A percentile compares a stretch with the other conserved stretches of the same genome.
These are phyloP conservation scores for Trichocladium uniseriatum DNA, from an alignment of 495 filamentous ascomycete genomes.

Conservation along the genomic window DNA sequence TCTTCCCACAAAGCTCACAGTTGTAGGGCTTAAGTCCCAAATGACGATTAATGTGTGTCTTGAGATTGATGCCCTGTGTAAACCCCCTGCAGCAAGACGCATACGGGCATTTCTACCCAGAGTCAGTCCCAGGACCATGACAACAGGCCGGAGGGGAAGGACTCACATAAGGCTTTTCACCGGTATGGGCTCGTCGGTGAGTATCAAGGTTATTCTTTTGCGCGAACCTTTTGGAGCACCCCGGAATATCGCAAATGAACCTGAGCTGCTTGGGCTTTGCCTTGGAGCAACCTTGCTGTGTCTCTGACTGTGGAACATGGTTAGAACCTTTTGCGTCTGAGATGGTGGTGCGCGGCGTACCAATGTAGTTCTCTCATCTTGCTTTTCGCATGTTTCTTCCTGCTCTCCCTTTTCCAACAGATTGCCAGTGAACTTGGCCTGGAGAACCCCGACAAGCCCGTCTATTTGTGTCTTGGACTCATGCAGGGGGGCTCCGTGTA, in stretches of 20 bases:
- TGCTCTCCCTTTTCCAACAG: constrained; percentile 14
- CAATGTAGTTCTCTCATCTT: constrained; percentile 6
- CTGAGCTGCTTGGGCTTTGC: constrained; percentile 55
- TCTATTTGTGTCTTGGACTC: constrained; percentile 78
- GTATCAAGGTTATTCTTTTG: constrained; percentile 95
- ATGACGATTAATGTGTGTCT: constrained; percentile 35
- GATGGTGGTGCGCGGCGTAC: background rate
- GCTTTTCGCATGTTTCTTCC: background rate
- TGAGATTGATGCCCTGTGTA: constrained; percentile 83
- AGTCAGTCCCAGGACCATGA: constrained; percentile 4
- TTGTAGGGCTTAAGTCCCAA: constrained; percentile 75
- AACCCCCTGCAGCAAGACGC: constrained; percentile 65
- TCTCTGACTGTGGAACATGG: background rate
- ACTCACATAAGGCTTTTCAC: constrained; percentile 82
- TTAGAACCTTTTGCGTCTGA: background rate
- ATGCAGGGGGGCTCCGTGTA: constrained; percentile 28
- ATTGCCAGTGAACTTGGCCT: constrained; percentile 46
- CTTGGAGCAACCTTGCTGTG: background rate
- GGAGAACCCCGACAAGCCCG: constrained; percentile 85
- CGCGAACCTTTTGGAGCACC: constrained; percentile 73
- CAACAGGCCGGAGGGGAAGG: background rate
- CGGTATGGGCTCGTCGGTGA: constrained; percentile 82
- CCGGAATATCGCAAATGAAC: constrained; percentile 65
- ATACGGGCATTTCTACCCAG: constrained; percentile 36
- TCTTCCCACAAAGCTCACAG: constrained; percentile 74